Base-by-base conservation (phyloP, 352 stramenopile species). In the Globisporangium iwayamae region DNA sequence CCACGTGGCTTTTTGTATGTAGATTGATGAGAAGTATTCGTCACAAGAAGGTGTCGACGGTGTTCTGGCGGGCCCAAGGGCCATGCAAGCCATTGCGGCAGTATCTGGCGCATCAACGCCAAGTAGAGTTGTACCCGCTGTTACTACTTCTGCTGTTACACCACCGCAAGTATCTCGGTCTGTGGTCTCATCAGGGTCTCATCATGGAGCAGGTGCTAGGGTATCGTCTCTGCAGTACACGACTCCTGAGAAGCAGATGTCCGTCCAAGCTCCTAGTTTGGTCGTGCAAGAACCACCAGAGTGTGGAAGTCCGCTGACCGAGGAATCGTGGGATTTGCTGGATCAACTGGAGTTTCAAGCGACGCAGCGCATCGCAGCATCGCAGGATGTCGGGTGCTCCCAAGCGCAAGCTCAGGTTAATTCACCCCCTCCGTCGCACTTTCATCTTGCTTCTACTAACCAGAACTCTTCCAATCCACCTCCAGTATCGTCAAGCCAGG, bases 241-340 rank as follows among this genome's bases (percentile, higher is more conserved):
- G n/a, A 47, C 16, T 28, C 46, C 13, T 14, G 46, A 65, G 30
- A 48, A 59, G 36, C 32, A 20, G 39, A 32, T 58, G 18, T 32
- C 16, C 4, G 4, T 13, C 60, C 8, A 56, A 69, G 39, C 64
- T 58, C 14, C 43, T 20, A 18, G 20, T 46, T 11, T 67, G 63
- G 36, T 47, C 54, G 55, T 52, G n/a, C 22, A 32, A 18, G 39
- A 79, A 56, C 72, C 70, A 14, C 57, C 65, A 10, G 83, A 91
- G 41, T 76, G 79, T 28, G 86, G 84, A 39, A 82, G 75, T 22
- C 80, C 85, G 32, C 74, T 94, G n/a, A 91, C 83, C 4, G 80
- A 87, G 20, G 86, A 94, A 45, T 88, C 82, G 34, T 94, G 83
- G 84, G 79, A 86, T 13, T 56, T 89, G 45, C 53, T 93, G 11